These are phyloP conservation scores for Amylostereum areolatum DNA, from an alignment of 1,284 basidiomycete genomes.

Conservation along the genomic window DNA sequence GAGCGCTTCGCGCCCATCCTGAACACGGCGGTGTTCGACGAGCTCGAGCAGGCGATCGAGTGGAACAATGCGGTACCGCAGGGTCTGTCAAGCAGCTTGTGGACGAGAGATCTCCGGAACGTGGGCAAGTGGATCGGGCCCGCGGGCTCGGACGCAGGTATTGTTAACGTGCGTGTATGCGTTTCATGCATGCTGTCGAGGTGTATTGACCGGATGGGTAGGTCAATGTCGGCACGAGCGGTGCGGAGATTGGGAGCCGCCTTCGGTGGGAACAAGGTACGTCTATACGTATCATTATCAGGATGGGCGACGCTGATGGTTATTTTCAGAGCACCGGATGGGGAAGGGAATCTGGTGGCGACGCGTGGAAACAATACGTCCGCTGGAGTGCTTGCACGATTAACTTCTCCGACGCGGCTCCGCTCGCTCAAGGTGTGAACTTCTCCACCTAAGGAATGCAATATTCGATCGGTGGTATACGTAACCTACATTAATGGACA, in stretches of 20 bases:
- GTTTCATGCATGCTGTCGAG: background rate
- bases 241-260: conserved; percentile 91
- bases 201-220: conserved; percentile 23
- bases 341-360: conserved; percentile 96
- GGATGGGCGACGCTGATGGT: conserved; percentile 6
- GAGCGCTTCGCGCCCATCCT: conserved; percentile 88
- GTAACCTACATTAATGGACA: too few species aligned
- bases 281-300: conserved; percentile 14
- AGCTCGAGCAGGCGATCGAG: conserved; percentile 84
- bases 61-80: conserved; percentile 93
- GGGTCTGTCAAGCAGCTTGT: conserved; percentile 86
- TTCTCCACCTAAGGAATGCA: conserved; percentile 45
- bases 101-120: conserved; percentile 80
- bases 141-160: conserved; percentile 79
- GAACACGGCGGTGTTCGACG: conserved; percentile 85
- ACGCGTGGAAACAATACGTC: conserved; percentile 94
- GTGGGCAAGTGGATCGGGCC: conserved; percentile 92
- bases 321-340: conserved; percentile 69
- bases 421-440: conserved; percentile 87
- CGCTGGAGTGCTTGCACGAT: conserved; percentile 88
- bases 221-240: conserved; percentile 91
- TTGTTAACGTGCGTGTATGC: conserved; percentile 64
- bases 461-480: too few species aligned
- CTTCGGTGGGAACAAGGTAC: conserved; percentile 90
- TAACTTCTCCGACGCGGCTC: conserved; percentile 87